These are phyloP conservation scores for Polytolypa hystricis DNA, from an alignment of 2,329 filamentous ascomycete species.

Conservation along the genomic window DNA sequence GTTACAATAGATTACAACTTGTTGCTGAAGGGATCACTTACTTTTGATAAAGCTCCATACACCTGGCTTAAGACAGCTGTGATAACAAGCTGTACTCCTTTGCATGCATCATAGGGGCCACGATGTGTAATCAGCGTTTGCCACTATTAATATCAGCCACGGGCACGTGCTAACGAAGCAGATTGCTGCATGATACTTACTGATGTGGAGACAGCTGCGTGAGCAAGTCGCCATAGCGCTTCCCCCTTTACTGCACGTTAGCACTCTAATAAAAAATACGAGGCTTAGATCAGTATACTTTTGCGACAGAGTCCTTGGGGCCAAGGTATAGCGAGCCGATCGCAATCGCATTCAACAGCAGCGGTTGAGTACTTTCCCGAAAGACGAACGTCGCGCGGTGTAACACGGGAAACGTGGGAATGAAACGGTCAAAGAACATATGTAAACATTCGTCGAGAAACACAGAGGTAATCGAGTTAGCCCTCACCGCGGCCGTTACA, in stretches of 20 bases:
- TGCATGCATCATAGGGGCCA: slow-evolving; percentile 33
- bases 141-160: slow-evolving; percentile 20
- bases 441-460: slow-evolving; percentile 38
- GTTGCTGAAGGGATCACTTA: slow-evolving; percentile 4
- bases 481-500: slow-evolving; percentile 35
- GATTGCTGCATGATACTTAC: slow-evolving; percentile 11
- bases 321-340: slow-evolving; percentile 37
- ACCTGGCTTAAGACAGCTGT: slow-evolving; percentile 34
- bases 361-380: slow-evolving; percentile 32
- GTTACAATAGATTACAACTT: too few relatives aligned
- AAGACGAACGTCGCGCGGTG: slow-evolving; percentile 36
- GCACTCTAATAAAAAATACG: too few relatives aligned
- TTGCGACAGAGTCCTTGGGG: slow-evolving; percentile 32
- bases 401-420: slow-evolving; percentile 36
- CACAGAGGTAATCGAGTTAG: slow-evolving; percentile 34
- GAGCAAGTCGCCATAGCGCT: slow-evolving; percentile 34
- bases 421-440: slow-evolving; percentile 38
- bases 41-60: slow-evolving; percentile 34
- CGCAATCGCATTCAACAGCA: slow-evolving; percentile 36
- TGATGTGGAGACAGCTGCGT: slow-evolving; percentile 36
- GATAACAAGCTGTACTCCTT: slow-evolving; percentile 34
- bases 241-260: slow-evolving; percentile 26
- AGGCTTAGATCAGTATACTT: too few relatives aligned
- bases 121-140: slow-evolving; percentile 34
- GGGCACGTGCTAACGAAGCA: not conserved